phyloP scores from a whole-genome alignment of 768 basidiomycete species.

The Trametes sanguinea region DNA sequence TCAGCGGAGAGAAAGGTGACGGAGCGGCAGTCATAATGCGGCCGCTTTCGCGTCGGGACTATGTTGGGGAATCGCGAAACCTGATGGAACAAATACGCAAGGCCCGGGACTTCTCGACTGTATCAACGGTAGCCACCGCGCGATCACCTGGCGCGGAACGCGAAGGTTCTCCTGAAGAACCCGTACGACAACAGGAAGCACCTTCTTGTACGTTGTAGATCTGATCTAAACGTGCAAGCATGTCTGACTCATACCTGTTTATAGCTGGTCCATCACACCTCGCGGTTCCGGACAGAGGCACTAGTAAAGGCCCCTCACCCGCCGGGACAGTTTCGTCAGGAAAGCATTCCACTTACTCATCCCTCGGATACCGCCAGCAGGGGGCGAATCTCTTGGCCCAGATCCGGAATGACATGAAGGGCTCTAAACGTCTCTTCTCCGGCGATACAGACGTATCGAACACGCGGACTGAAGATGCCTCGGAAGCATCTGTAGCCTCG shows the following conservation, averaged over 20 bases:
- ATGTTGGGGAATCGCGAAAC: conserved; percentile 73
- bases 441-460: conserved; percentile 60
- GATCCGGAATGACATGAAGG: conserved; percentile 77
- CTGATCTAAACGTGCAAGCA: not conserved
- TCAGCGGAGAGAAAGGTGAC: conserved; percentile 48
- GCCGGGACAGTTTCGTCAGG: conserved; percentile 31
- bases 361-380: conserved; percentile 70
- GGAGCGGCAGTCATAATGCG: conserved; percentile 50
- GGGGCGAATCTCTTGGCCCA: conserved; percentile 84
- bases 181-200: not conserved
- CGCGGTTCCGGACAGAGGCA: conserved; percentile 13
- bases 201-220: not conserved
- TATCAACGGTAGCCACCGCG: conserved; percentile 60
- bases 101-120: conserved; percentile 75
- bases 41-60: conserved; percentile 62
- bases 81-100: conserved; percentile 82
- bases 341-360: conserved; percentile 50
- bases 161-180: not conserved
- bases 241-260: not conserved
- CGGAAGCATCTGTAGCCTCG: conserved; percentile 14
- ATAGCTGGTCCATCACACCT: conserved; percentile 17
- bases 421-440: conserved; percentile 72
- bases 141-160: conserved; percentile 30
- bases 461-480: conserved; percentile 17
- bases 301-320: conserved; percentile 27